Evolutionary conservation across 2,329 filamentous ascomycete genomes (phyloP), one percentile per base, ranked within the genome.

Genomic region (Apiospora rasikravindrae): DNA sequence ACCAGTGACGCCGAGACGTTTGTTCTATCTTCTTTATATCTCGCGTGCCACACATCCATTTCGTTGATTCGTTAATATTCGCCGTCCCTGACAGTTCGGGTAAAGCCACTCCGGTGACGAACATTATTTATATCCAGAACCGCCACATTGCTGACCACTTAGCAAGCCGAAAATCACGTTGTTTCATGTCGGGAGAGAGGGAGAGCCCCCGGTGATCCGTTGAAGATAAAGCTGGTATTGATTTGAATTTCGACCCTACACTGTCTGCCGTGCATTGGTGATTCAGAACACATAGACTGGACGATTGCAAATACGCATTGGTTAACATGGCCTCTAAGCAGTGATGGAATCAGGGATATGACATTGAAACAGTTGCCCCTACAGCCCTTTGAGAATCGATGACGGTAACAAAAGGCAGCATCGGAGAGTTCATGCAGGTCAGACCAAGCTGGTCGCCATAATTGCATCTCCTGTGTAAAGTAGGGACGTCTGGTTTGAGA

Each of bases 91-190:
- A 64, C 57, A 64, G 57, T 64, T 64, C 33, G 40, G 57, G 57
- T 40, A 40, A 64, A 64, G 57, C 29, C 8, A 64, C 57, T 64
- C 57, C 57, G 57, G 57, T 40, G 57, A 40, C 57, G 57, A 64
- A 29, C 22, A n/a, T 37, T 64, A 64, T 64, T 64, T 40, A 64
- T 64, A 64, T 64, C 57, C 57, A 64, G 29, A 40, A 40, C 57
- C 57, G 57, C 19, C 33, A 40, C 29, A 37, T 40, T 64, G 57
- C 57, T 64, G 57, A 40, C 57, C 33, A 64, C 33, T 64, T 14
- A 24, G 29, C 33, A 40, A 40, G 57, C 40, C 57, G 33, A 33
- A 64, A 64, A 64, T 64, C 57, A 40, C 19, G 57, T 64, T 64
- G 57, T 64, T 40, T 40, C 57, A 64, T 64, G 13, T 26, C 33